Evolutionary conservation across 495 filamentous ascomycete species (phyloP), one percentile per base, ranked within the genome.

Genomic region (Parathielavia hyrcaniae): DNA sequence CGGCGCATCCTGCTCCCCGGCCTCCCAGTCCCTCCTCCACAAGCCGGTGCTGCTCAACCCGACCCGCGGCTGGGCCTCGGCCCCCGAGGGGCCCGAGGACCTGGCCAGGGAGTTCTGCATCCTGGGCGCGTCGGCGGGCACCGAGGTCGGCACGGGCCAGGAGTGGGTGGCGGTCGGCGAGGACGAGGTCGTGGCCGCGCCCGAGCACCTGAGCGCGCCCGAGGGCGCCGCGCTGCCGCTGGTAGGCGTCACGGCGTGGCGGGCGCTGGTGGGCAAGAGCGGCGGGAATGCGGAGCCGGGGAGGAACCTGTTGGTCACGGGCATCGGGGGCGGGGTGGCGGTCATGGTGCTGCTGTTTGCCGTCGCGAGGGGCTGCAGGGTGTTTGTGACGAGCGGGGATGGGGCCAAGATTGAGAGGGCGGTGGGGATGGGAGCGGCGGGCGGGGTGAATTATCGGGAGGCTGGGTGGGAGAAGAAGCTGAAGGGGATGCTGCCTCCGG

Each of bases 171-270:
- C 78, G n/a, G 79, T 93, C 16, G 78, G 81, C 10, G 85, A 84
- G 53, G 73, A 66, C 20, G 89, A 96, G 67, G 77, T 93, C 9
- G 89, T 91, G 58, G 76, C 80, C 58, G 84, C 83, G 16, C 91
- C 91, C 4, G 75, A 66, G 53, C 88, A 95, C 72, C 72, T 97
- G 9, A 77, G 72, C 0, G 71, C 85, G 55, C 77, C 76, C 0
- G 89, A 95, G 72, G 89, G 86, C 0, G 91, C 90, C 0, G 89
- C 88, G 14, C 62, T 97, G 34, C 90, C 91, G 1, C 69, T 96
- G 35, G 86, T 86, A 0, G 91, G 90, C 0, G 66, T 95, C 61
- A 97, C 91, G n/a, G 91, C 77, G 12, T 97, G 88, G 87, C 75
- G 91, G 36, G 91, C 91, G 0, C 71, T 91, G 53, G 79, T 91